Conservation (phyloP, 257 asterid genomes). For the Nicotiana attenuata region DNA sequence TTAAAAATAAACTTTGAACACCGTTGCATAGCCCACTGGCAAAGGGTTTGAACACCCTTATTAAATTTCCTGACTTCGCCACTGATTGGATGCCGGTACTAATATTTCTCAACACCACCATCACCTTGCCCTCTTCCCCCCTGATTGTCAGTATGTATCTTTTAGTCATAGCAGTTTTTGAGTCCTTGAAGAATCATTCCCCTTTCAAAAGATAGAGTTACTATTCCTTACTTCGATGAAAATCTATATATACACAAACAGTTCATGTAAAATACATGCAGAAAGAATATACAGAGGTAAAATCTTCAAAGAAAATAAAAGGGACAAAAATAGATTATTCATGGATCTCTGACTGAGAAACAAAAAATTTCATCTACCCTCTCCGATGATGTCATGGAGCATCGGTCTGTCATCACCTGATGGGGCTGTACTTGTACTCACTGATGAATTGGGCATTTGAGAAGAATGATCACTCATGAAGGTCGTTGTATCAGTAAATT, state of each 20-base stretch:
- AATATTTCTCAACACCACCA: background rate
- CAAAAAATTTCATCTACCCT: slow-evolving; percentile 29
- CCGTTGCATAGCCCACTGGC: no score
- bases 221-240: background rate
- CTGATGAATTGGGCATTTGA: slow-evolving; percentile 7
- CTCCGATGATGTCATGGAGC: slow-evolving; percentile 43
- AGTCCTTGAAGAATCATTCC: background rate
- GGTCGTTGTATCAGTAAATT: slow-evolving; percentile 36
- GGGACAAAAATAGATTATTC: background rate
- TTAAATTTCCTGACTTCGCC: no score
- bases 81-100: background rate
- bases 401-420: slow-evolving; percentile 24
- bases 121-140: no score
- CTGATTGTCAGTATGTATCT: background rate
- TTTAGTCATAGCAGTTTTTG: background rate
- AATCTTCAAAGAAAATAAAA: background rate
- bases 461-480: slow-evolving; percentile 19
- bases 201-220: background rate
- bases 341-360: background rate
- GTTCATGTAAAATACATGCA: background rate
- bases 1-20: no score
- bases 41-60: no score
- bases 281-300: background rate
- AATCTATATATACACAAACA: background rate
- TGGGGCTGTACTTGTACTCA: slow-evolving; percentile 19